Percentiles rank a stretch among this genome's conserved stretches.
Conservation (phyloP, 208 protist genomes). For the Strigomonas culicis region DNA sequence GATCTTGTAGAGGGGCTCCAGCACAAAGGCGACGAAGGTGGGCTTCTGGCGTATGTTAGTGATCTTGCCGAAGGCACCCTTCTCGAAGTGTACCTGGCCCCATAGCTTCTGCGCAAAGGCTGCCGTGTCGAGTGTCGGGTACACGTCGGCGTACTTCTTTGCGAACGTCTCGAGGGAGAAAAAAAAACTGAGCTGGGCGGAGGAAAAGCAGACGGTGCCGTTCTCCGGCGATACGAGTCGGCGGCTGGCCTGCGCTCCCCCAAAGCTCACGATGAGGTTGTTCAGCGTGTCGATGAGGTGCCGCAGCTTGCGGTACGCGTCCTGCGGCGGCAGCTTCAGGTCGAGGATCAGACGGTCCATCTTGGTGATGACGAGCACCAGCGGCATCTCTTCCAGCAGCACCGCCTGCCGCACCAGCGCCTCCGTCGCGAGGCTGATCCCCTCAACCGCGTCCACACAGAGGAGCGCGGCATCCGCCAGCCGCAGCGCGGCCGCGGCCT, state of each 20-base stretch:
- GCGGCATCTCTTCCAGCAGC: conserved; percentile 65
- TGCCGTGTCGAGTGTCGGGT: conserved; percentile 43
- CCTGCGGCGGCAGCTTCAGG: conserved; percentile 97
- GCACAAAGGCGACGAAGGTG: conserved; percentile 98
- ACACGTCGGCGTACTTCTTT: conserved; percentile 87
- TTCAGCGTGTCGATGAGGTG: conserved; percentile 97
- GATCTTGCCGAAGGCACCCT: conserved; percentile 52
- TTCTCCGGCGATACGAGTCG: conserved; percentile 64
- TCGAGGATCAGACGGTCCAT: conserved; percentile 98
- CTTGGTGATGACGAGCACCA: conserved; percentile 97
- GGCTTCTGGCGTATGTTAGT: conserved; percentile 56
- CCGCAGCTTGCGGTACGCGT: conserved; percentile 98
- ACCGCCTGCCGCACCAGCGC: conserved; percentile 84
- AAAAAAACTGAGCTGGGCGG: conserved; percentile 77
- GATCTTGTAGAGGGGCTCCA: conserved; percentile 99
- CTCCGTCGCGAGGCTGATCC: conserved; percentile 82
- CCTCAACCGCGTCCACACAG: conserved; percentile 98
- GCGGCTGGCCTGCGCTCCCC: conserved; percentile 5
- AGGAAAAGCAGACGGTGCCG: conserved; percentile 93
- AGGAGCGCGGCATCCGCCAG: conserved; percentile 96
- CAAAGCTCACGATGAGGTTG: conserved; percentile 70
- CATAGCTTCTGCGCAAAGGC: conserved; percentile 94
- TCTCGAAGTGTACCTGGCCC: conserved; percentile 95
- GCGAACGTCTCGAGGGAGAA: conserved; percentile 96
- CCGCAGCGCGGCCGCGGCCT: conserved; percentile 91